A percentile compares a stretch with the other conserved stretches of the same genome.
phyloP scores from a whole-genome alignment of 208 protist genomes.

The Wallacemonas sp. region DNA sequence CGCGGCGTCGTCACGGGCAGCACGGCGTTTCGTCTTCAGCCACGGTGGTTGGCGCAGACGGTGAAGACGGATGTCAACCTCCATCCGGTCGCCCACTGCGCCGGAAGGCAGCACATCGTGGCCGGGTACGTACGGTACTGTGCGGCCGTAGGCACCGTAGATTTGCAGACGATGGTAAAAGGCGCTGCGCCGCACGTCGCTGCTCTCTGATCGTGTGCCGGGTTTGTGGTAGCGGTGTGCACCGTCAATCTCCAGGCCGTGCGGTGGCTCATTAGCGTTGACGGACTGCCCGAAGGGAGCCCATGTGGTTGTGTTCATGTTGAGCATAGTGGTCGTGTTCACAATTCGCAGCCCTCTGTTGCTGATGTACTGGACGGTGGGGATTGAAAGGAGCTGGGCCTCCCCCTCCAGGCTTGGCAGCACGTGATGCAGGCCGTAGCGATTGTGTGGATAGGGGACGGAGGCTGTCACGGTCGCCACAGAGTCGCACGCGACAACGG shows the following conservation, averaged over 20 bases:
- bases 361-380: conserved; percentile 12
- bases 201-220: neutral
- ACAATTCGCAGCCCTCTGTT: conserved; percentile 24
- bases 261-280: neutral
- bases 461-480: conserved; percentile 24
- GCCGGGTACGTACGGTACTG: conserved; percentile 3
- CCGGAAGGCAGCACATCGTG: neutral
- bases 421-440: conserved; percentile 26
- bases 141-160: conserved; percentile 26
- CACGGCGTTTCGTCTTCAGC: neutral
- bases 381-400: conserved; percentile 20
- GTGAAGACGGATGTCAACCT: conserved; percentile 4
- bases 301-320: neutral
- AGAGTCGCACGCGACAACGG: conserved; percentile 23
- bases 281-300: neutral
- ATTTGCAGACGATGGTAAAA: conserved; percentile 22
- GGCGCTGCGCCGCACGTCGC: neutral
- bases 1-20: neutral
- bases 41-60: neutral
- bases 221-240: neutral
- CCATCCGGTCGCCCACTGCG: neutral
- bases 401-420: conserved; percentile 21
- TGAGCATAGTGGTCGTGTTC: conserved; percentile 19
- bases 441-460: conserved; percentile 12
- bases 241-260: neutral